Evolutionary conservation across 495 filamentous ascomycete genomes (phyloP), one percentile per base, ranked within the genome.

Genomic region (Talaromyces adpressus): DNA sequence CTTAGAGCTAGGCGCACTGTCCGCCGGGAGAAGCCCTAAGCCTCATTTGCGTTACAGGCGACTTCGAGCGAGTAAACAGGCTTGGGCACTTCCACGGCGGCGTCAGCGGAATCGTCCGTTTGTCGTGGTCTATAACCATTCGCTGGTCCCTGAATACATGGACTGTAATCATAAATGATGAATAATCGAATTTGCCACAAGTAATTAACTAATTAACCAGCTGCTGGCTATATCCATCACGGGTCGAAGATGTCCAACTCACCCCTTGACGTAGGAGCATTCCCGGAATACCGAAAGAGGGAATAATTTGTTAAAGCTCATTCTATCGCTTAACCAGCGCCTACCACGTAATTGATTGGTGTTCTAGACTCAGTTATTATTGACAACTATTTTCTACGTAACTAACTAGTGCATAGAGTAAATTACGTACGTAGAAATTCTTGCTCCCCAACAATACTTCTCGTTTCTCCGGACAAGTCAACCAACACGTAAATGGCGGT

Each of bases 381-480:
- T 20, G 45, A 49, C 45, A 49, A 49, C 32, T 12, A 36, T 20
- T 20, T 20, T 6, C 45, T 20, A 20, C 45, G 45, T 49, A 49
- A 18, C n/a, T n/a, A n/a, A n/a, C n/a, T n/a, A n/a, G n/a, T 20
- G 45, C 45, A 6, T n/a, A 49, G n/a, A 20, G 45, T 20, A 18
- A 18, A 20, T 16, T 49, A 49, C 45, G 45, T 49, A 49, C 45
- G 45, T 49, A 49, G 45, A 12, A 8, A 49, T 49, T 49, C n/a
- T 1, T 20, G n/a, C n/a, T 49, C n/a, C n/a, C 6, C 16, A 49
- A 49, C 45, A 49, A 9, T 65, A 83, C 81, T 72, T 90, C 85
- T 45, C 5, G 29, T 6, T 30, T 30, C 29, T 30, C n/a, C 45
- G 16, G 45, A 49, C 7, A 18, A 20, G 1, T 49, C 45, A 49